phyloP scores from a whole-genome alignment of 2,329 filamentous ascomycete genomes.

The Colletotrichum eremochloae region DNA sequence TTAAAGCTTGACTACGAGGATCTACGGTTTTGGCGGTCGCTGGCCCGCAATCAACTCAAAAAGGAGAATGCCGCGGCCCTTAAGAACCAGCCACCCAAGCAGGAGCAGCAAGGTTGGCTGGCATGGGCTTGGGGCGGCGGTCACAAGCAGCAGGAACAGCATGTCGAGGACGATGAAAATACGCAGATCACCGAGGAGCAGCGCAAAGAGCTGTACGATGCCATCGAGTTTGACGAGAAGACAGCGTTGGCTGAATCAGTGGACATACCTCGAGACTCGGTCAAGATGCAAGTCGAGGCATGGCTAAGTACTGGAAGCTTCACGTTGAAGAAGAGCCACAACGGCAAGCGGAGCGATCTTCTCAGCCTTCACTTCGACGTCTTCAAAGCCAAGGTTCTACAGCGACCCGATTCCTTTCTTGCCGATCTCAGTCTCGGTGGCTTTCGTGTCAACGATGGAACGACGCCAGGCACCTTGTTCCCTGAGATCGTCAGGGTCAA shows the following conservation, averaged over 20 bases:
- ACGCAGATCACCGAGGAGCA: conserved; percentile 95
- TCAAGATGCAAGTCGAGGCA: conserved; percentile 93
- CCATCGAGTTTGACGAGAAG: conserved; percentile 99
- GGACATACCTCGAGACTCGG: conserved; percentile 88
- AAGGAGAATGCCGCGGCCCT: conserved; percentile 95
- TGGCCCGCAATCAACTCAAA: conserved; percentile 92
- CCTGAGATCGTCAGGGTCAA: conserved; percentile 97
- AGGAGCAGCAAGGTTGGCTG: conserved; percentile 87
- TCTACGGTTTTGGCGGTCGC: conserved; percentile 94
- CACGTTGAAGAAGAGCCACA: conserved; percentile 87
- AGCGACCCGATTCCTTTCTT: conserved; percentile 91
- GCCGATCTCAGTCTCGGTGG: conserved; percentile 92
- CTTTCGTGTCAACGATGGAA: conserved; percentile 94
- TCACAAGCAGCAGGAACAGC: conserved; percentile 71
- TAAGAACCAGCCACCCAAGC: conserved; percentile 67
- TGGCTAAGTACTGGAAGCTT: conserved; percentile 97
- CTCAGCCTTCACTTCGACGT: conserved; percentile 94
- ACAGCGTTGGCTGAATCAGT: conserved; percentile 88
- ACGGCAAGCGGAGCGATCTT: conserved; percentile 83
- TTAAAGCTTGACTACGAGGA: conserved; percentile 94
- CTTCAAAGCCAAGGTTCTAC: conserved; percentile 90
- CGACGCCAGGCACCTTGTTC: conserved; percentile 89
- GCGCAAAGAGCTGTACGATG: conserved; percentile 94
- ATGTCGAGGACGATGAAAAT: conserved; percentile 77
- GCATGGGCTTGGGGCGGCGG: conserved; percentile 86